Conservation (phyloP, 192 early-diverging fungal genomes). For the Phycomyces nitens region DNA sequence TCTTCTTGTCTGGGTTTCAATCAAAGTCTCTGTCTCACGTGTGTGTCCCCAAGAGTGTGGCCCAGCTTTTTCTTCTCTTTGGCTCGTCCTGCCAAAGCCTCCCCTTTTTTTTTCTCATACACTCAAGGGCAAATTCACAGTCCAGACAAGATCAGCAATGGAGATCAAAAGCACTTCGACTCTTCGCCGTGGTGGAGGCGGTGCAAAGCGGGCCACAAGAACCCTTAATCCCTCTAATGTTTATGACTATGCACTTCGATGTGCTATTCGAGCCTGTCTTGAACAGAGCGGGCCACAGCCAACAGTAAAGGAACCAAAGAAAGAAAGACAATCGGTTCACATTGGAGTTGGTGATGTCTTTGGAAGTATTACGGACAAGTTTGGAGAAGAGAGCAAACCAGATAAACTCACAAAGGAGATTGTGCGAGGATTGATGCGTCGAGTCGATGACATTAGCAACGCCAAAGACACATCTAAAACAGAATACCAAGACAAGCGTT, state of each 20-base stretch:
- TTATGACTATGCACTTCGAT: conserved; percentile 38
- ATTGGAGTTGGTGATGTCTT: conserved; percentile 24
- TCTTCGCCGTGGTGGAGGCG: conserved; percentile 23
- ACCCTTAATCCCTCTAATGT: conserved; percentile 26
- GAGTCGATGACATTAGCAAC: conserved; percentile 44
- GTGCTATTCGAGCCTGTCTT: conserved; percentile 31
- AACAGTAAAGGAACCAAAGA: conserved; percentile 4
- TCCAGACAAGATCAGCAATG: not conserved
- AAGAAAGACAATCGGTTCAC: conserved; percentile 19
- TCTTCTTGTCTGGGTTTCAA: no score
- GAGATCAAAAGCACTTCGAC: conserved; percentile 15
- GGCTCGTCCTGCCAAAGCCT: no score
- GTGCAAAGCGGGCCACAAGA: conserved; percentile 1
- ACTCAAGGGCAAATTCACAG: no score
- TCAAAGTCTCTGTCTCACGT: no score
- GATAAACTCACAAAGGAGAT: conserved; percentile 46
- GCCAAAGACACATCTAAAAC: conserved; percentile 41
- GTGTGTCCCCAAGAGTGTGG: no score
- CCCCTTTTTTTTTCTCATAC: no score
- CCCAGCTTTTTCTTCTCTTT: no score
- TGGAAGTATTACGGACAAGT: conserved; percentile 31
- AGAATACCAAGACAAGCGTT: conserved; percentile 43
- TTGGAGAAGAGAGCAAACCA: conserved; percentile 21
- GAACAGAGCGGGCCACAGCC: conserved; percentile 16
- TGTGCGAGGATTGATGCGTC: conserved; percentile 35